Evolutionary conservation across 768 basidiomycete genomes (phyloP), one percentile per base, ranked within the genome.

Genomic region (Termitomyces sp.): DNA sequence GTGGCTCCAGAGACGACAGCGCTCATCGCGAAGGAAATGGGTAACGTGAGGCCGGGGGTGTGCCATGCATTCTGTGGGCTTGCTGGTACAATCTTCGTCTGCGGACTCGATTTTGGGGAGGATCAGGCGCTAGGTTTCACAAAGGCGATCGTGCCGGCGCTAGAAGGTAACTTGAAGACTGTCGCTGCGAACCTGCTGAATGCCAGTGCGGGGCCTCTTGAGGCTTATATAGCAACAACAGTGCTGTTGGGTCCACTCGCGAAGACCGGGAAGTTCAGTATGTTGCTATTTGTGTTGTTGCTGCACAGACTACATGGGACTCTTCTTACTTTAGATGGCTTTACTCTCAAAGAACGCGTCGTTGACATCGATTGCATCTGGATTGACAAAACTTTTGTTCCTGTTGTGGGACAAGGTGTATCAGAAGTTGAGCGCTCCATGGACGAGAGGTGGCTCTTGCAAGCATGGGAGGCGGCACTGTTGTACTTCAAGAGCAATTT

Each of bases 361-460:
- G 2, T 61, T 83, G n/a, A 75, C 79, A 34, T 71, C 78, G 1
- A 69, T 90, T n/a, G 67, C 70, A 16, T 70, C 84, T 0, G 73
- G 76, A 15, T 66, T 74, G 13, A 73, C 81, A 22, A 97, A 93
- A 68, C 90, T 93, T 0, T 88, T 90, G 1, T 97, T 97, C 74
- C 71, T 98, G 42, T 65, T 95, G 15, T 93, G 85, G 84, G 94
- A 96, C 55, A 94, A 91, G 69, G 85, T 92, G 0, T 94, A 93
- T 66, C 83, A 87, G 59, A 93, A 91, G 68, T 63, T 88, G 16
- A 73, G 76, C 7, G 80, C 83, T 6, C 64, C 0, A 79, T 80
- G 3, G 93, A 93, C 16, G 86, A 92, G 57, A 66, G 63, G 13
- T 97, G 95, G 95, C 72, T 97, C 2, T 72, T 93, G 15, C 80